Base-by-base conservation (phyloP, 768 basidiomycete genomes). In the Chalciporus pseudorubinellus region DNA sequence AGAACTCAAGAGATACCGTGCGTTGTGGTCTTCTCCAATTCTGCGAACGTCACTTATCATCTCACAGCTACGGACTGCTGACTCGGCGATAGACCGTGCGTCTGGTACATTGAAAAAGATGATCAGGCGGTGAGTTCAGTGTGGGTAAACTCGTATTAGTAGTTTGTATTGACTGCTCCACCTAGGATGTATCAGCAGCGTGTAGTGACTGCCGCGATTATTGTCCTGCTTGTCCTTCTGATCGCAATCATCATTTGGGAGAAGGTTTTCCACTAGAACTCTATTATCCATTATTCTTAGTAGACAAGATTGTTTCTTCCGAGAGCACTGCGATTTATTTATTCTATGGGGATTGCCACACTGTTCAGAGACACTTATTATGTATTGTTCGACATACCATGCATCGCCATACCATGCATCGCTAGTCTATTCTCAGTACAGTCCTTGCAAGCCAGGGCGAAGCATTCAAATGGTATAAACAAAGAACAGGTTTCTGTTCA, bases 161-260 rank as follows among this genome's bases (percentile, higher is more conserved):
- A 6, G 46, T 18, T 44, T 51, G 50, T 44, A 61, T 28, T 53
- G 22, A 16, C 34, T 72, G 26, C 9, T 63, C 66, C 31, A 44
- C 28, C 16, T 21, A 99, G 97, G 74, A 97, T 98, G 92, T 94
- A 98, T 67, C 93, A 97, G 69, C 95, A 99, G 63, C 87, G 91
- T 46, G 79, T 90, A 43, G 79, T 97, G 43, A 98, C 94, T 6
- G 88, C 72, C 34, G 87, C 81, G 36, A 98, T 98, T 60, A 87
- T 99, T 51, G 72, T 76, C 50, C 82, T 98, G 24, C 85, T 98
- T 31, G 73, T 95, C 45, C 65, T 94, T 3, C 81, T 98, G 44
- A 95, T 98, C 56, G 74, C 74, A 21, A 75, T 94, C 58, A 86
- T 95, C 48, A 67, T 90, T 7, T 93, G 87, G 83, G 82, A 82